Percentiles rank a stretch among this genome's conserved stretches.
Conservation (phyloP, 2,329 filamentous ascomycete species). For the Aureobasidium melanogenum region DNA sequence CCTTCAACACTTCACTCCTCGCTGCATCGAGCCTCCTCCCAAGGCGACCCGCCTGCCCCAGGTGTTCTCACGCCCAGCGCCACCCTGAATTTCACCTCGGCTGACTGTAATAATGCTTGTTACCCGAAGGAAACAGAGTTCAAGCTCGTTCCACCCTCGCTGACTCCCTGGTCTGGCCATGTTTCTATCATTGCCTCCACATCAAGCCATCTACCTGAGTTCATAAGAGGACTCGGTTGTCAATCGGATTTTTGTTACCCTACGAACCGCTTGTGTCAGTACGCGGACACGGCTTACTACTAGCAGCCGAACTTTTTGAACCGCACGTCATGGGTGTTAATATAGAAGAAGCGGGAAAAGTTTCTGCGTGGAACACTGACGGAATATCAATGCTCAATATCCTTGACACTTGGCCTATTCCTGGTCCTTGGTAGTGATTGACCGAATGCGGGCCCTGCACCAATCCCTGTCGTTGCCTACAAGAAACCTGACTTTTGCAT, state of each 20-base stretch:
- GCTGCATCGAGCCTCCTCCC: neutral
- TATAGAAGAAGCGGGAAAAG: slow-evolving; percentile 7
- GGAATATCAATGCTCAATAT: neutral
- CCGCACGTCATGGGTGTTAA: slow-evolving; percentile 6
- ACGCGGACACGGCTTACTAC: neutral
- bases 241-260: neutral
- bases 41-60: neutral
- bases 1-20: neutral
- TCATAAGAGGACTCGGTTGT: neutral
- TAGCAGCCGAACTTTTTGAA: neutral
- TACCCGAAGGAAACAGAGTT: neutral
- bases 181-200: neutral
- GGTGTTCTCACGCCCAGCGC: neutral
- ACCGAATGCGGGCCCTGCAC: neutral
- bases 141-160: neutral
- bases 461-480: neutral
- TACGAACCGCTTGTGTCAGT: neutral
- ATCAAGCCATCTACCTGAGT: neutral
- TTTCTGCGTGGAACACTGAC: slow-evolving; percentile 6
- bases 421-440: neutral
- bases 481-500: neutral
- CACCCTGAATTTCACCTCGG: slow-evolving; percentile 2
- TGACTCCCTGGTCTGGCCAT: neutral
- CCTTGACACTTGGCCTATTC: neutral
- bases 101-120: neutral